These are phyloP conservation scores for Fraxinus ornus DNA, from an alignment of 305 asterid species.

Conservation along the genomic window DNA sequence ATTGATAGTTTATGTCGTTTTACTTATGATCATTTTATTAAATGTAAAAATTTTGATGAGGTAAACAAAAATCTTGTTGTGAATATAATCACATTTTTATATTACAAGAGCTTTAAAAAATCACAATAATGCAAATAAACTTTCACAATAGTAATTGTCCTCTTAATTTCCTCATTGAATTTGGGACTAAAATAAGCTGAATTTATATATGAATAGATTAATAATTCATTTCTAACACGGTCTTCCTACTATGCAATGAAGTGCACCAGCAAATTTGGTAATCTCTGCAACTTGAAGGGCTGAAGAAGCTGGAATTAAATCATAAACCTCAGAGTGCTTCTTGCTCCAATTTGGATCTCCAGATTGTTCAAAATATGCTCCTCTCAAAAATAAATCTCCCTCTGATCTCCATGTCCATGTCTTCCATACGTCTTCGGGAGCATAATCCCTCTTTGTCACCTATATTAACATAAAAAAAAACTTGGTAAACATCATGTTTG, in stretches of 20 bases:
- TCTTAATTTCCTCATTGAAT: neutral
- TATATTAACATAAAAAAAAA: slow-evolving; percentile 9
- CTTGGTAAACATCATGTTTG: neutral
- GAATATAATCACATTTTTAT: neutral
- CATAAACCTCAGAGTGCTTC: slow-evolving; percentile 22
- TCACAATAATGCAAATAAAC: neutral
- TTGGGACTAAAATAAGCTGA: slow-evolving; percentile 1
- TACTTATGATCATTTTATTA: neutral
- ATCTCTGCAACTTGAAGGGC: slow-evolving; percentile 30
- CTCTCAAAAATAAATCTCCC: slow-evolving; percentile 33
- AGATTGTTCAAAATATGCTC: slow-evolving; percentile 40
- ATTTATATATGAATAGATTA: neutral
- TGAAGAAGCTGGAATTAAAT: slow-evolving; percentile 26
- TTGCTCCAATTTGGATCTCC: slow-evolving; percentile 36
- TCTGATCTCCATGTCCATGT: slow-evolving; percentile 45
- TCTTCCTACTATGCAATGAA: slow-evolving; percentile 26
- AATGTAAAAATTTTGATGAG: neutral
- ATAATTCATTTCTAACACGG: slow-evolving; percentile 22
- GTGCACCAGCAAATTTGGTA: slow-evolving; percentile 36
- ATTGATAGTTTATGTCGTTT: neutral
- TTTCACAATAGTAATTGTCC: neutral
- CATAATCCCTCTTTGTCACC: slow-evolving; percentile 42
- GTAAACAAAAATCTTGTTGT: neutral
- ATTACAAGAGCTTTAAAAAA: neutral
- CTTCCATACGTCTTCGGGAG: slow-evolving; percentile 34